A percentile compares a stretch with the other conserved stretches of the same genome.
Evolutionary conservation across 371 early-diverging fungal species (phyloP).

Genomic region (Zychaea mexicana): DNA sequence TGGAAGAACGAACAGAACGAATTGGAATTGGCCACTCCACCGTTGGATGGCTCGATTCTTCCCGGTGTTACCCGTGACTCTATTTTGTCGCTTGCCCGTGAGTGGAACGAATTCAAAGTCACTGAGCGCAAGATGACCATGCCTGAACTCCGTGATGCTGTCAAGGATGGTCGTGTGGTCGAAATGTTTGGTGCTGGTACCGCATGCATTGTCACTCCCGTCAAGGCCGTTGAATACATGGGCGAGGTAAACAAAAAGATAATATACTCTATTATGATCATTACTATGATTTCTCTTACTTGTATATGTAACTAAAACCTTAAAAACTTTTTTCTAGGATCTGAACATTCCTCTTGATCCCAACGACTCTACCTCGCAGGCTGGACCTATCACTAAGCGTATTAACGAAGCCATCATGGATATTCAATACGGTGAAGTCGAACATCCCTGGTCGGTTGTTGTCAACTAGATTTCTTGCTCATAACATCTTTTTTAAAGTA

Average conservation of each 20-base stretch:
- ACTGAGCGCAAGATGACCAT: conserved; percentile 85
- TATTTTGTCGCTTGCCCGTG: conserved; percentile 77
- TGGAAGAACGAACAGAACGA: conserved; percentile 82
- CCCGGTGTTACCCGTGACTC: conserved; percentile 98
- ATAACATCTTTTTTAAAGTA: too few species aligned
- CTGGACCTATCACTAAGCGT: conserved; percentile 88
- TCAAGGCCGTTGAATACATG: conserved; percentile 82
- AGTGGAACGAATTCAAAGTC: conserved; percentile 93
- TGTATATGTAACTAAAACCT: too few species aligned
- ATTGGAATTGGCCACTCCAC: conserved; percentile 89
- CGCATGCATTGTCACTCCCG: conserved; percentile 94
- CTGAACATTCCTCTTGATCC: conserved; percentile 90
- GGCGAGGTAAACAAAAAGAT: conserved; percentile 31
- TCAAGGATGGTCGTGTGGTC: conserved; percentile 66
- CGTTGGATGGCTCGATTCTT: conserved; percentile 94
- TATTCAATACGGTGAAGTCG: conserved; percentile 93
- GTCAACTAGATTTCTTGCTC: conserved; percentile 49
- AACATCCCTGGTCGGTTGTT: conserved; percentile 73
- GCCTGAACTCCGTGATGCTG: conserved; percentile 77
- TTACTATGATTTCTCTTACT: too few species aligned
- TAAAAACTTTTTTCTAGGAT: conserved; percentile 42
- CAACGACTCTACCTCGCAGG: conserved; percentile 74
- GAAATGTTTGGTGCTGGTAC: conserved; percentile 96
- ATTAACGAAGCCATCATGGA: conserved; percentile 88
- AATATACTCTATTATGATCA: too few species aligned